A percentile compares a stretch with the other conserved stretches of the same genome.
phyloP scores from a whole-genome alignment of 257 asterid genomes.

The Fraxinus americana region DNA sequence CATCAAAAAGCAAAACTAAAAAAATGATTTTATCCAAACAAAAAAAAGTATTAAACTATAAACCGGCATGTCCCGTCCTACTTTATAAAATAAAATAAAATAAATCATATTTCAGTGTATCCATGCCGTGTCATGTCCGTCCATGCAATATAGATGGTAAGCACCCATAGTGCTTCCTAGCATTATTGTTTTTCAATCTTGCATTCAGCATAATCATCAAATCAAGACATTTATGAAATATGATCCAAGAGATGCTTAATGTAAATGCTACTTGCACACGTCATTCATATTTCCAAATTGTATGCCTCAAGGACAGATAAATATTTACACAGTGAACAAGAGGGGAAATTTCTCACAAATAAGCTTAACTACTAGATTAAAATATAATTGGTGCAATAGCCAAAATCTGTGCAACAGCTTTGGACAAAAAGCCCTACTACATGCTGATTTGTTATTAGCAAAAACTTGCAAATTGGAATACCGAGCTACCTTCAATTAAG shows the following conservation, averaged over 20 bases:
- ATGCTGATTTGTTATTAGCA: slow-evolving; percentile 23
- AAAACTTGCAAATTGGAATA: slow-evolving; percentile 20
- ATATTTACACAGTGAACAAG: slow-evolving; percentile 10
- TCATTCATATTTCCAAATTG: background rate
- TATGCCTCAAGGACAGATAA: background rate
- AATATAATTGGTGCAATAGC: slow-evolving; percentile 11
- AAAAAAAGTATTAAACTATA: no score
- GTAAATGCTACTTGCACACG: background rate
- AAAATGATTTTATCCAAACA: no score
- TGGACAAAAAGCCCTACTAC: slow-evolving; percentile 5
- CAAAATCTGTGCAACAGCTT: background rate
- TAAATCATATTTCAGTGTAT: no score
- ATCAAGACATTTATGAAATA: background rate
- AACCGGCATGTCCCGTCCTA: no score
- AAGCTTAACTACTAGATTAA: slow-evolving; percentile 1
- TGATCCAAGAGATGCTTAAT: background rate
- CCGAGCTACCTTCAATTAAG: slow-evolving; percentile 31
- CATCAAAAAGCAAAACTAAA: no score
- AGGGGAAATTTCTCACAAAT: background rate
- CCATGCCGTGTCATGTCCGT: no score
- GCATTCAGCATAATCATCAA: no score
- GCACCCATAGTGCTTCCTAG: no score
- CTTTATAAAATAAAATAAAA: no score
- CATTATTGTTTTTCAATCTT: no score
- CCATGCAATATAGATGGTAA: no score